Evolutionary conservation across 768 basidiomycete species (phyloP), one percentile per base, ranked within the genome.

Genomic region (Lentinus tigrinus): DNA sequence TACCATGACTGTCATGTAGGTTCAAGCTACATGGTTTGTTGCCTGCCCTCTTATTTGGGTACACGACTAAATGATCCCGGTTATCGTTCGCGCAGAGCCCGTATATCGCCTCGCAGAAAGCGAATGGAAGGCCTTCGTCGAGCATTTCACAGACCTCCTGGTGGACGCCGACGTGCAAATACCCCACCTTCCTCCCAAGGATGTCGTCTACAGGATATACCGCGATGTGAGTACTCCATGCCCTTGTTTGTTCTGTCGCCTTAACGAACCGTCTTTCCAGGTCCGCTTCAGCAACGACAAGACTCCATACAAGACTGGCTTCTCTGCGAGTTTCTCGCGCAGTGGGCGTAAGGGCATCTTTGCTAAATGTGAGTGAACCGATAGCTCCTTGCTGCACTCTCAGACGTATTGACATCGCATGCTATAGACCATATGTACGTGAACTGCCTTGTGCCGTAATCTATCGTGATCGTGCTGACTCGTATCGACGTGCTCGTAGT

Each of bases 211-310:
- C 71, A 80, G 96, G 16, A 95, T 98, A 39, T 96, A 97, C 69
- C 86, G 95, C 44, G 96, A 98, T 70, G 91, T 90, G 49, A 38
- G 81, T 71, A 23, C 5, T 36, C 10, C 38, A 28, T 36, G n/a
- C 44, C 43, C 44, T 46, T 16, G 48, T 38, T 16, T 46, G n/a
- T 37, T 17, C 8, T 23, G 7, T 36, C n/a, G 43, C 19, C 17
- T n/a, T 49, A 3, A 56, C 34, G 17, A 19, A 36, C 11, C n/a
- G 7, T 36, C 36, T 44, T n/a, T 55, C 6, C 57, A 93, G 91
- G 71, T 96, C 23, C 84, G 95, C 14, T 97, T 96, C 73, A 93
- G 90, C 68, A 92, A 92, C 56, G 91, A 95, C 69, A 95, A 95
- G 75, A 99, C 96, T 4, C 96, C 96, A 0, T 99, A 99, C 77